phyloP scores from a whole-genome alignment of 73 alveolate species.

The Tetrahymena elliotti region DNA sequence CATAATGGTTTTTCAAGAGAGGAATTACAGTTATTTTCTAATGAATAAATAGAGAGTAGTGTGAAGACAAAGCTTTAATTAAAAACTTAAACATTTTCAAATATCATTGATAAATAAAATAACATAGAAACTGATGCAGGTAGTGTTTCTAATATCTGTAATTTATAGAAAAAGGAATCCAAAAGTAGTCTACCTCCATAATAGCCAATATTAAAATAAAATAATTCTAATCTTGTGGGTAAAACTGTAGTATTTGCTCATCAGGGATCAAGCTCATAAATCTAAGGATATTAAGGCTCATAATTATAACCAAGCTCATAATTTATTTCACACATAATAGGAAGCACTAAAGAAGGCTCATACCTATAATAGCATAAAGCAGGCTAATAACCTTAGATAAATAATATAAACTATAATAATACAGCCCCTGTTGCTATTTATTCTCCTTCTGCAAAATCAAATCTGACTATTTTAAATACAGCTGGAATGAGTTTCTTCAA shows the following conservation, averaged over 20 bases:
- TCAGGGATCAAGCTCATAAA: neutral
- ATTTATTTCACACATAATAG: neutral
- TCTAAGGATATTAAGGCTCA: neutral
- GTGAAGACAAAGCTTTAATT: neutral
- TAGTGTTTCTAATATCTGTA: neutral
- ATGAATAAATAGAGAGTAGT: neutral
- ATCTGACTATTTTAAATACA: neutral
- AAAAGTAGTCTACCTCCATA: neutral
- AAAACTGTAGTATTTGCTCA: neutral
- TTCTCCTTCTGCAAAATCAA: neutral
- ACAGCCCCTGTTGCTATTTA: neutral
- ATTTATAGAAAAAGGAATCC: neutral
- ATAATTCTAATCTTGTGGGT: neutral
- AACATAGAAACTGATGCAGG: neutral
- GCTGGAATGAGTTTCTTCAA: neutral
- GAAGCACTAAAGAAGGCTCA: neutral
- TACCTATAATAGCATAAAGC: no score
- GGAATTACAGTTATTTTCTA: neutral
- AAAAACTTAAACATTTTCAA: neutral
- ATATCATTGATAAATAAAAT: neutral
- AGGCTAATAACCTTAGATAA: neutral
- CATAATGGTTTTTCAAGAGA: neutral
- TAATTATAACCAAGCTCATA: neutral
- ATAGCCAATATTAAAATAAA: neutral
- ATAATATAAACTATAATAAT: neutral